A percentile compares a stretch with the other conserved stretches of the same genome.
These are phyloP conservation scores for Pneumocystis oryctolagi DNA, from an alignment of 1,139 yeast species.

Conservation along the genomic window DNA sequence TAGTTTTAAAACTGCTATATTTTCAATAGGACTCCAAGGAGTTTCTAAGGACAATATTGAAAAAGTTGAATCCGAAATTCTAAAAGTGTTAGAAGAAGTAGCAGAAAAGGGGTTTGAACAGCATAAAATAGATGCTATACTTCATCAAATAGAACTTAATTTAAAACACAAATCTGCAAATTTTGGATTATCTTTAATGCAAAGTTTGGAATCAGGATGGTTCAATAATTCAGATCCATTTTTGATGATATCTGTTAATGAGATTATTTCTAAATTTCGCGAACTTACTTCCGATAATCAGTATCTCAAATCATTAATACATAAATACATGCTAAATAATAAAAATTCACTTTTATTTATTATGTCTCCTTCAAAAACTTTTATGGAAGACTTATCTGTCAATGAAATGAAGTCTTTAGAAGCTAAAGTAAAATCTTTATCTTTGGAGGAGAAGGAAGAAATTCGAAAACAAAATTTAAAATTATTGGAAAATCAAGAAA, in stretches of 20 bases:
- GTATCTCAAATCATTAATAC: slow-evolving; percentile 40
- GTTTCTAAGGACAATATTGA: slow-evolving; percentile 26
- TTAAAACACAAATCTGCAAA: slow-evolving; percentile 81
- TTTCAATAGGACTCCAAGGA: slow-evolving; percentile 79
- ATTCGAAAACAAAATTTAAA: slow-evolving; percentile 46
- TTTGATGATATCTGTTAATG: slow-evolving; percentile 49
- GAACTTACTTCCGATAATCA: slow-evolving; percentile 46
- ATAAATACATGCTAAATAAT: slow-evolving; percentile 34
- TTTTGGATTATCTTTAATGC: slow-evolving; percentile 69
- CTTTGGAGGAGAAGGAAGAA: slow-evolving; percentile 41
- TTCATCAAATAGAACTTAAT: slow-evolving; percentile 73
- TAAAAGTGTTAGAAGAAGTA: slow-evolving; percentile 25
- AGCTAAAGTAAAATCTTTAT: slow-evolving; percentile 31
- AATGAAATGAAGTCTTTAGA: slow-evolving; percentile 46
- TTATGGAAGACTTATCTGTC: slow-evolving; percentile 32
- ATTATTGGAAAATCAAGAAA: slow-evolving; percentile 48
- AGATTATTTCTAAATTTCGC: slow-evolving; percentile 43
- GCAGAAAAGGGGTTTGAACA: slow-evolving; percentile 34
- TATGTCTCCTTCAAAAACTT: slow-evolving; percentile 55
- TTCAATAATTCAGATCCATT: slow-evolving; percentile 65
- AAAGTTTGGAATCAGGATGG: slow-evolving; percentile 69
- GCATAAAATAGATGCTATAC: slow-evolving; percentile 60
- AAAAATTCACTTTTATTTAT: slow-evolving; percentile 52
- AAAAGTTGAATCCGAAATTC: slow-evolving; percentile 32
- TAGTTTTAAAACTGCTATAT: slow-evolving; percentile 60